A percentile compares a stretch with the other conserved stretches of the same genome.
Conservation (phyloP, 75 land plant species). For the Cupressus sempervirens region DNA sequence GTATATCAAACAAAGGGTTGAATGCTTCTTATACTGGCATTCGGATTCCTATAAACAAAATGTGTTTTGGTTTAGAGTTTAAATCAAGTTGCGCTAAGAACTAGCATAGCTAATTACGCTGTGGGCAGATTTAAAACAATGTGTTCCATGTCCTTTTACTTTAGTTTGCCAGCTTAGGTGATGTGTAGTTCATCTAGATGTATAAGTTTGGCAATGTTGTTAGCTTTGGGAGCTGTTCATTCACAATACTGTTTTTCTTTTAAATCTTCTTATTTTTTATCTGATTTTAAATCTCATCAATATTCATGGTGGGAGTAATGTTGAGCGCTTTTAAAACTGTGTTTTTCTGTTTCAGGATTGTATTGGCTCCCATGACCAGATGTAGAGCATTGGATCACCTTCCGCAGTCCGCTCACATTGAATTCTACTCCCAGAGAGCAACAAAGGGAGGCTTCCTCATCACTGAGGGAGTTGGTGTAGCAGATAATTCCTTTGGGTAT, state of each 20-base stretch:
- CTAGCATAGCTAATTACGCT: too few species aligned
- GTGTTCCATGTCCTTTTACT: background rate
- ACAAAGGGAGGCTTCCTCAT: slow-evolving; percentile 21
- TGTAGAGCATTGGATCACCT: slow-evolving; percentile 20
- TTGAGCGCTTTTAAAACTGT: background rate
- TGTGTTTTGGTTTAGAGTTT: too few species aligned
- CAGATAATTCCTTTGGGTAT: slow-evolving; percentile 19
- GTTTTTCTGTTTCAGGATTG: background rate
- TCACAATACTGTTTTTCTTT: too few species aligned
- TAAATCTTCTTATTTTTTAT: too few species aligned
- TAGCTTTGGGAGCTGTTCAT: too few species aligned
- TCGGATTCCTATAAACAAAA: too few species aligned
- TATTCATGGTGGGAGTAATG: background rate
- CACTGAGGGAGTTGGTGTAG: slow-evolving; percentile 18
- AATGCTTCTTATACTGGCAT: too few species aligned
- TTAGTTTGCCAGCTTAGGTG: background rate
- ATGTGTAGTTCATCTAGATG: background rate
- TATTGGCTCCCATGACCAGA: slow-evolving; percentile 25
- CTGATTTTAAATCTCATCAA: too few species aligned
- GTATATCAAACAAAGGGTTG: too few species aligned
- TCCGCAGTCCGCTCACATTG: slow-evolving; percentile 8
- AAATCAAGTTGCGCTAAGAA: too few species aligned
- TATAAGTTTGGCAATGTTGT: background rate
- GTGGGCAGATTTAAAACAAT: background rate
- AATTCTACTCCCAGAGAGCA: slow-evolving; percentile 20